Conservation (phyloP, 495 filamentous ascomycete species). For the Penicillium flavigenum region DNA sequence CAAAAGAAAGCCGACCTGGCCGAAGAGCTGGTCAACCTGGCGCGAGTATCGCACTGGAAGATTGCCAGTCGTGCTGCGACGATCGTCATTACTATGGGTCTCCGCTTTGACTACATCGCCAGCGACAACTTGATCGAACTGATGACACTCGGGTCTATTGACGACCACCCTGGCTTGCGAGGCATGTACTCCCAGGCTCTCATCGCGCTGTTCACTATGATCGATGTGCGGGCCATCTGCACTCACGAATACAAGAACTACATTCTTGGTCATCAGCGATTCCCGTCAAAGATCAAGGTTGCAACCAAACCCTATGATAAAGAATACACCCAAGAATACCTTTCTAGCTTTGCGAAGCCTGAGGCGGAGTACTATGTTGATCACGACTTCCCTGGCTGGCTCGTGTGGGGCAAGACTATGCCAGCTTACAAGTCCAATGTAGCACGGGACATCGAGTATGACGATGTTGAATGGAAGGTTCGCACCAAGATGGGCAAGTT, state of each 20-base stretch:
- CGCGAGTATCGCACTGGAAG: constrained; percentile 88
- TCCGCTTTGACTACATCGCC: constrained; percentile 85
- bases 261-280: constrained; percentile 69
- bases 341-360: constrained; percentile 73
- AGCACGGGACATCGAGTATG: constrained; percentile 70
- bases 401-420: constrained; percentile 91
- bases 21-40: constrained; percentile 73
- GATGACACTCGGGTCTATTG: constrained; percentile 79
- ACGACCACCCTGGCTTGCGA: constrained; percentile 83
- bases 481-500: constrained; percentile 79
- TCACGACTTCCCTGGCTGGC: constrained; percentile 89
- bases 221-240: constrained; percentile 84
- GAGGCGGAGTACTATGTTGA: constrained; percentile 89
- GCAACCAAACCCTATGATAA: constrained; percentile 69
- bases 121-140: constrained; percentile 78
- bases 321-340: constrained; percentile 72
- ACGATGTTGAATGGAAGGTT: constrained; percentile 73
- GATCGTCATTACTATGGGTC: constrained; percentile 81
- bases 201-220: constrained; percentile 73
- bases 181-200: constrained; percentile 78
- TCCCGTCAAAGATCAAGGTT: constrained; percentile 72
- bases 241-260: constrained; percentile 82
- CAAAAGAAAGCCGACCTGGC: constrained; percentile 78
- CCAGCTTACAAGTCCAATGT: constrained; percentile 71
- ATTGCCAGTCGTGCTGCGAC: constrained; percentile 84